Evolutionary conservation across 495 filamentous ascomycete genomes (phyloP).

Genomic region (Pseudotulostoma volvatum): DNA sequence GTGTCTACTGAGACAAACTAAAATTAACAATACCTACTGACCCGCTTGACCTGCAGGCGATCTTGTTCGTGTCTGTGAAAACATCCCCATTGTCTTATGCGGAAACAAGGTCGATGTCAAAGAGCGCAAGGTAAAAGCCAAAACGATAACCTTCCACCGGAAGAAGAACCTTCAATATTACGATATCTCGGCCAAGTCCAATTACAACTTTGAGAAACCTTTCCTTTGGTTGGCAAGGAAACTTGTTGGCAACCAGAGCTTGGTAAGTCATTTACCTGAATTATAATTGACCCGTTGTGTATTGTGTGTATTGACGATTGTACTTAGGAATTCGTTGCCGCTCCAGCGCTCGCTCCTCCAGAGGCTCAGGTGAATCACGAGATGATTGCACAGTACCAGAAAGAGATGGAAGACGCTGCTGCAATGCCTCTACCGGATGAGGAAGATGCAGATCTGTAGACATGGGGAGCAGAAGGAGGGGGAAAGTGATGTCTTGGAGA

Average conservation of each 20-base stretch:
- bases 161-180: slow-evolving; percentile 99
- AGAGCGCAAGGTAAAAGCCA: slow-evolving; percentile 99
- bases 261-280: slow-evolving; percentile 41
- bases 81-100: slow-evolving; percentile 93
- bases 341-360: slow-evolving; percentile 82
- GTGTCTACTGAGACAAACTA: too few relatives aligned
- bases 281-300: slow-evolving; percentile 3
- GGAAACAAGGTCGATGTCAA: slow-evolving; percentile 99
- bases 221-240: slow-evolving; percentile 99
- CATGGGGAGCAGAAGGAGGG: too few relatives aligned
- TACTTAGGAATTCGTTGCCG: slow-evolving; percentile 88
- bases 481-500: too few relatives aligned
- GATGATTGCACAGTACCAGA: slow-evolving; percentile 63
- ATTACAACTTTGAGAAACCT: slow-evolving; percentile 99
- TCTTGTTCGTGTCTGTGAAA: slow-evolving; percentile 98
- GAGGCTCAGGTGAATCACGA: slow-evolving; percentile 73
- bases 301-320: neutral
- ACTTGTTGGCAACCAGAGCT: slow-evolving; percentile 79
- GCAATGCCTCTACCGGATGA: slow-evolving; percentile 83
- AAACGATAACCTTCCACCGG: slow-evolving; percentile 99
- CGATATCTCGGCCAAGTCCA: slow-evolving; percentile 99
- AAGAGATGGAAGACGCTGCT: slow-evolving; percentile 77
- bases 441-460: slow-evolving; percentile 68
- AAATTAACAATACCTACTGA: neutral
- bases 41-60: slow-evolving; percentile 48